Conservation (phyloP, 345 rosid genomes). For the Excoecaria agallocha region DNA sequence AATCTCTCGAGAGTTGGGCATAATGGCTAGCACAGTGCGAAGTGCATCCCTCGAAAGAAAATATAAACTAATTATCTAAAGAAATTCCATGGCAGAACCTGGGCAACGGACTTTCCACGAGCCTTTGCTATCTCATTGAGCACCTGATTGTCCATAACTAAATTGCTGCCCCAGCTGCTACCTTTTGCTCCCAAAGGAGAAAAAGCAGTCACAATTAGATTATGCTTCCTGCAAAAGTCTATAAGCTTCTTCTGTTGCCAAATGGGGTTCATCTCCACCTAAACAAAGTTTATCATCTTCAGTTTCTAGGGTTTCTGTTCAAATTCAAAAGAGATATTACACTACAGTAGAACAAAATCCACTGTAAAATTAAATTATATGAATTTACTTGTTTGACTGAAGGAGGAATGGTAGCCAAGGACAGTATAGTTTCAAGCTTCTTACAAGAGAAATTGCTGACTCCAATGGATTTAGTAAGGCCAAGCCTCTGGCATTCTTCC, state of each 20-base stretch:
- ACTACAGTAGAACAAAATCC: not conserved
- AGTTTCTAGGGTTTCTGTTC: not conserved
- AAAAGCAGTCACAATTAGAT: slow-evolving; percentile 15
- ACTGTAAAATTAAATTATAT: not conserved
- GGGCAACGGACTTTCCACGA: slow-evolving; percentile 25
- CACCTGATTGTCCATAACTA: slow-evolving; percentile 21
- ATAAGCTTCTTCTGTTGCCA: slow-evolving; percentile 7
- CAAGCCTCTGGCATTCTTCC: slow-evolving; percentile 6
- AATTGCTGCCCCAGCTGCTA: slow-evolving; percentile 16
- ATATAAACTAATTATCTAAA: too few relatives aligned
- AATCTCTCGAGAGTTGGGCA: too few relatives aligned
- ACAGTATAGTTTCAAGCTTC: not conserved
- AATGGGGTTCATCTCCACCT: not conserved
- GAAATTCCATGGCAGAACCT: slow-evolving; percentile 11
- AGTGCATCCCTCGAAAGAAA: too few relatives aligned
- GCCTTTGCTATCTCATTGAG: slow-evolving; percentile 23
- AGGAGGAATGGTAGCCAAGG: slow-evolving; percentile 1
- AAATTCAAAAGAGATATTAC: not conserved
- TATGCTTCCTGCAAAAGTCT: slow-evolving; percentile 14
- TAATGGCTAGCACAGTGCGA: too few relatives aligned
- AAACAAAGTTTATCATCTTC: not conserved
- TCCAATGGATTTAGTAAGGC: not conserved
- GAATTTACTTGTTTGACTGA: slow-evolving; percentile 2
- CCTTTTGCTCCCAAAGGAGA: slow-evolving; percentile 26
- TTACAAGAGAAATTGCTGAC: slow-evolving; percentile 6